These are phyloP conservation scores for Claviceps humidiphila DNA, from an alignment of 2,329 filamentous ascomycete genomes.

Conservation along the genomic window DNA sequence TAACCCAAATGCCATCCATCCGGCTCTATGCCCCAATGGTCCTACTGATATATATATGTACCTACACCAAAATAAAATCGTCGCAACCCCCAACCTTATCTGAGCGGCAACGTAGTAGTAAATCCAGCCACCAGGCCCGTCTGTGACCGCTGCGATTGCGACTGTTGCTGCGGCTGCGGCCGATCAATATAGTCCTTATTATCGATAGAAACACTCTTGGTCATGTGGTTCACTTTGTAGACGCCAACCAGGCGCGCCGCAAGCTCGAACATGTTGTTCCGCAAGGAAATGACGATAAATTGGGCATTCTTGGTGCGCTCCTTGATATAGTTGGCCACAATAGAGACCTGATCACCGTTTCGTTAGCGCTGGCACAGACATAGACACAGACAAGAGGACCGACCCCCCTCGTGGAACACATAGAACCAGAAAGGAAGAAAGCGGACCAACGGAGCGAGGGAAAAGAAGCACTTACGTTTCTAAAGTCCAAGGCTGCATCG, in stretches of 20 bases:
- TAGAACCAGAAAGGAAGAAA: background rate
- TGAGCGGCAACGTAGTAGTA: slow-evolving; percentile 23
- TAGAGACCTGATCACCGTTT: slow-evolving; percentile 57
- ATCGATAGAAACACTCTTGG: slow-evolving; percentile 81
- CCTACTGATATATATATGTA: background rate
- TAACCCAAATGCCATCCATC: background rate
- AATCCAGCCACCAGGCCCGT: slow-evolving; percentile 11
- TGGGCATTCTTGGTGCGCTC: slow-evolving; percentile 98
- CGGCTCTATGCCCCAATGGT: background rate
- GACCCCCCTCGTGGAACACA: too few relatives aligned
- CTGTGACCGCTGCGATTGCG: slow-evolving; percentile 16
- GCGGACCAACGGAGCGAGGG: too few relatives aligned
- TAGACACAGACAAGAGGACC: too few relatives aligned
- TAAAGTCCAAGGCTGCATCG: slow-evolving; percentile 92
- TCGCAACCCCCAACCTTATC: slow-evolving; percentile 10
- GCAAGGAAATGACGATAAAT: slow-evolving; percentile 93
- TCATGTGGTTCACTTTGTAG: slow-evolving; percentile 99
- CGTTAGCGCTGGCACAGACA: background rate
- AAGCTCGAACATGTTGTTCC: slow-evolving; percentile 99
- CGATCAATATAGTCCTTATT: slow-evolving; percentile 61
- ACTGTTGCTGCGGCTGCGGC: slow-evolving; percentile 19
- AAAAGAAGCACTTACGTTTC: slow-evolving; percentile 59
- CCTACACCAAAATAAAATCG: slow-evolving; percentile 2
- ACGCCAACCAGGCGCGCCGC: slow-evolving; percentile 91
- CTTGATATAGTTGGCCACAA: slow-evolving; percentile 98